Conservation (phyloP, 2,329 filamentous ascomycete species). For the Trichoderma aggressivum region DNA sequence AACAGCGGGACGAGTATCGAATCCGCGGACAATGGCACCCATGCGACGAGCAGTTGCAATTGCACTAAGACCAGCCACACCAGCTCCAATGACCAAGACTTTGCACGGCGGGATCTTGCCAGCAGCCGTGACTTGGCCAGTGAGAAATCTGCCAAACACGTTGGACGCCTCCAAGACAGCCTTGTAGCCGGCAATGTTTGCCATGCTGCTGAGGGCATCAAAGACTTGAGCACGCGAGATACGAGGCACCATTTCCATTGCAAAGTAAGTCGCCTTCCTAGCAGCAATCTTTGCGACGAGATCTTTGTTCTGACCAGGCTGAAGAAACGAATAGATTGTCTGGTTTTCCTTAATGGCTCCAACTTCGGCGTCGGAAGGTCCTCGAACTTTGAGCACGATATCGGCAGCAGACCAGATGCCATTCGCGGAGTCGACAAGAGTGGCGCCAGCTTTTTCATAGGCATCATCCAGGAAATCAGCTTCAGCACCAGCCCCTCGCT, state of each 20-base stretch:
- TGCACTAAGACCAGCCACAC: slow-evolving; percentile 82
- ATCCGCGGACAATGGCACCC: slow-evolving; percentile 85
- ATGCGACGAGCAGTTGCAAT: slow-evolving; percentile 83
- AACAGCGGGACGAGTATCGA: slow-evolving; percentile 85
- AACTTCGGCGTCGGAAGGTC: slow-evolving; percentile 68
- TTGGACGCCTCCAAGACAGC: slow-evolving; percentile 87
- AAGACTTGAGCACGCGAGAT: slow-evolving; percentile 88
- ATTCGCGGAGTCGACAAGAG: slow-evolving; percentile 63
- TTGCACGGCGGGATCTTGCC: slow-evolving; percentile 89
- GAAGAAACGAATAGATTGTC: slow-evolving; percentile 78
- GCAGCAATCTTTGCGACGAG: slow-evolving; percentile 70
- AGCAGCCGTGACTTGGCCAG: slow-evolving; percentile 85
- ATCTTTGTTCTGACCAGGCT: slow-evolving; percentile 74
- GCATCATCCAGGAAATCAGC: slow-evolving; percentile 76
- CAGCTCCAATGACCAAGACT: slow-evolving; percentile 84
- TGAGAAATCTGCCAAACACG: slow-evolving; percentile 82
- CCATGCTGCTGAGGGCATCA: slow-evolving; percentile 87
- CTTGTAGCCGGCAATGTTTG: slow-evolving; percentile 92
- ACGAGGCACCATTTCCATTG: slow-evolving; percentile 90
- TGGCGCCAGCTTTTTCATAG: slow-evolving; percentile 75
- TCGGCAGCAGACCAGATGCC: slow-evolving; percentile 72
- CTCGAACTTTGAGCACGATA: slow-evolving; percentile 80
- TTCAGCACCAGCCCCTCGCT: slow-evolving; percentile 72
- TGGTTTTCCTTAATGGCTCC: slow-evolving; percentile 64
- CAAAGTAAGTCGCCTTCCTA: slow-evolving; percentile 71